Evolutionary conservation across 352 stramenopile genomes (phyloP).

Genomic region (Elongisporangium anandrum): DNA sequence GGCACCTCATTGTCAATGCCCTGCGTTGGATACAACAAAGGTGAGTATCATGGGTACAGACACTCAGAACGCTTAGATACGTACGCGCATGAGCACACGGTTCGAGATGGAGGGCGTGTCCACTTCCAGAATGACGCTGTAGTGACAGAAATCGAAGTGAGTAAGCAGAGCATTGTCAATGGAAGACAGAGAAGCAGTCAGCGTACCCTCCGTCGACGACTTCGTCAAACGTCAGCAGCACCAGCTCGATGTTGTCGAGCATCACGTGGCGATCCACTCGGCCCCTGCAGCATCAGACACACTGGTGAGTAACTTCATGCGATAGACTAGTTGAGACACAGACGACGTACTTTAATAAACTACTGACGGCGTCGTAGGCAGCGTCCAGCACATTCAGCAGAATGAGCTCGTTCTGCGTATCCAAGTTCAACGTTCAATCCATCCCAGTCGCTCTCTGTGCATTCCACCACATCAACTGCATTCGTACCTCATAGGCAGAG

Average conservation of each 20-base stretch:
- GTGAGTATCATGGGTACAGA: background rate
- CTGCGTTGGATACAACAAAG: slow-evolving; percentile 22
- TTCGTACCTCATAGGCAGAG: slow-evolving; percentile 62
- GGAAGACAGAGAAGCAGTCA: background rate
- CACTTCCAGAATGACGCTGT: slow-evolving; percentile 84
- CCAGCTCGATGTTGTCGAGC: slow-evolving; percentile 89
- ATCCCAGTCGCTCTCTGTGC: slow-evolving; percentile 2
- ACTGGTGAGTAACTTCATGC: background rate
- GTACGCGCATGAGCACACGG: slow-evolving; percentile 89
- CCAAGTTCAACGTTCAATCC: slow-evolving; percentile 4
- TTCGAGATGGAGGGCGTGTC: slow-evolving; percentile 88
- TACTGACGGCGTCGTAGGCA: slow-evolving; percentile 81
- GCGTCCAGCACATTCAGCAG: slow-evolving; percentile 81
- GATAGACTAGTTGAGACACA: background rate
- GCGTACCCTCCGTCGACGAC: slow-evolving; percentile 86
- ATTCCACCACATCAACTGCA: background rate
- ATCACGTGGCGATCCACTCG: slow-evolving; percentile 86
- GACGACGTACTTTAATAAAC: slow-evolving; percentile 75
- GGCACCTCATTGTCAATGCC: slow-evolving; percentile 86
- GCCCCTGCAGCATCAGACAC: slow-evolving; percentile 27
- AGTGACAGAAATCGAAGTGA: background rate
- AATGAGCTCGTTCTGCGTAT: slow-evolving; percentile 84
- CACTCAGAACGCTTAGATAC: slow-evolving; percentile 3
- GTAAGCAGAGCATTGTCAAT: background rate
- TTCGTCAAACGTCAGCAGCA: slow-evolving; percentile 88